Evolutionary conservation across 306 rosid genomes (phyloP), one percentile per base, ranked within the genome.

Genomic region (Sindora glabra): DNA sequence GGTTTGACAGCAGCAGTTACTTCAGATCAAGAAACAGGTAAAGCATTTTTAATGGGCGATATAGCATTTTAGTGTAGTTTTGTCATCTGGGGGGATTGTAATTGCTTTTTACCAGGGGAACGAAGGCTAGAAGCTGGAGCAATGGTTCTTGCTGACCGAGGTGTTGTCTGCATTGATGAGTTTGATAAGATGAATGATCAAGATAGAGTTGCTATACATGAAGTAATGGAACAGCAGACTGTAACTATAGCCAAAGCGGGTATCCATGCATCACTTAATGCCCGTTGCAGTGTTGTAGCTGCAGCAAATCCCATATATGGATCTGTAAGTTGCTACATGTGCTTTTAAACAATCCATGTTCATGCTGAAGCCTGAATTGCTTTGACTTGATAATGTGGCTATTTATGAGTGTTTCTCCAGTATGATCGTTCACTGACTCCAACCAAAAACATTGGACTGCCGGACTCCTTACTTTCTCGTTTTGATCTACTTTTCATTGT

Each of bases 301-400:
- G 99, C 99, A 39, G 99, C 99, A 59, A 92, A 92, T 82, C 99
- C 99, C 70, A 92, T 92, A 64, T 92, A 92, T 82, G 99, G 99
- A 74, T 83, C 95, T 68, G 99, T 89, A 77, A 83, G 94, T 81
- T 29, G 64, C 42, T 47, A 55, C 42, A 75, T 24, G 9, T 22
- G 12, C 27, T 34, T 29, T 16, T 30, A 27, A n/a, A 18, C 30
- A 60, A 9, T 53, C 17, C 26, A 22, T 17, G n/a, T 49, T 46
- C 24, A 17, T 40, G 23, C 67, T 47, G 64, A 48, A 63, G 57
- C 49, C 23, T n/a, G 17, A 25, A 21, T 27, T 67, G 52, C 5
- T 12, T 71, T 57, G 32, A 54, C 11, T 48, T 30, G 46, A 37
- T 67, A 16, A 50, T 8, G 14, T 57, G 40, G 49, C 67, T 55